These are phyloP conservation scores for Xerocomellus amylosporus DNA, from an alignment of 768 basidiomycete genomes.

Conservation along the genomic window DNA sequence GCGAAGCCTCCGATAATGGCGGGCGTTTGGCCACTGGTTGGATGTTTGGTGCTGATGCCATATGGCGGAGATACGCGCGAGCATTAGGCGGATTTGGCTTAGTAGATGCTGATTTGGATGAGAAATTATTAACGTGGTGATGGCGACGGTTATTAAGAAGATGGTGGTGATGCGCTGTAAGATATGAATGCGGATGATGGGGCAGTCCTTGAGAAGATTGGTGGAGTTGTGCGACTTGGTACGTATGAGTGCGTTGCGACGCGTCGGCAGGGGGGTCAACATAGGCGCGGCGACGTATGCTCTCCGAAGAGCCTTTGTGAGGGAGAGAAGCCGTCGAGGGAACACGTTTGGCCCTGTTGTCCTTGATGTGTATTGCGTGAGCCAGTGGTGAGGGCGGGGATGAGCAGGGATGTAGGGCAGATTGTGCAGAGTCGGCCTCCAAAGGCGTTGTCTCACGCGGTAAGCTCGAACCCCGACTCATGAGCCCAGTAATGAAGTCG, in stretches of 20 bases:
- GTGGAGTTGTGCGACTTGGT: slow-evolving; percentile 16
- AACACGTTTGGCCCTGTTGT: slow-evolving; percentile 6
- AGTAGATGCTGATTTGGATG: slow-evolving; percentile 21
- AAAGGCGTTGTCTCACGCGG: slow-evolving; percentile 16
- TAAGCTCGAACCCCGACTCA: slow-evolving; percentile 33
- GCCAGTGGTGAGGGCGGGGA: slow-evolving; percentile 28
- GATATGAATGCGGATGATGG: slow-evolving; percentile 22
- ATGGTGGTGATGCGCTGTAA: slow-evolving; percentile 16
- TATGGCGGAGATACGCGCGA: slow-evolving; percentile 69
- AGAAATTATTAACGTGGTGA: slow-evolving; percentile 22
- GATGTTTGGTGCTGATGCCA: slow-evolving; percentile 58
- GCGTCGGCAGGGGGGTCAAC: slow-evolving; percentile 14
- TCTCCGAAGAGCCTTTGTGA: slow-evolving; percentile 21
- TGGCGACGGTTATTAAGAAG: slow-evolving; percentile 25
- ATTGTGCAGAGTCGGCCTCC: slow-evolving; percentile 3
- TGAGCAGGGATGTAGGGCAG: slow-evolving; percentile 15
- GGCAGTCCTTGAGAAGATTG: slow-evolving; percentile 25
- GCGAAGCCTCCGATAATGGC: slow-evolving; percentile 29
- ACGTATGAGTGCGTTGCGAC: slow-evolving; percentile 4
- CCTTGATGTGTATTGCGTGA: slow-evolving; percentile 10
- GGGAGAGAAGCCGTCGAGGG: slow-evolving; percentile 19
- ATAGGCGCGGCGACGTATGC: slow-evolving; percentile 11
- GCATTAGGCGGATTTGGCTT: slow-evolving; percentile 45
- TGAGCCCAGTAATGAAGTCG: slow-evolving; percentile 62
- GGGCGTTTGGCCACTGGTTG: slow-evolving; percentile 34